phyloP scores from a whole-genome alignment of 768 basidiomycete genomes.

The Leccinum uliginosum region DNA sequence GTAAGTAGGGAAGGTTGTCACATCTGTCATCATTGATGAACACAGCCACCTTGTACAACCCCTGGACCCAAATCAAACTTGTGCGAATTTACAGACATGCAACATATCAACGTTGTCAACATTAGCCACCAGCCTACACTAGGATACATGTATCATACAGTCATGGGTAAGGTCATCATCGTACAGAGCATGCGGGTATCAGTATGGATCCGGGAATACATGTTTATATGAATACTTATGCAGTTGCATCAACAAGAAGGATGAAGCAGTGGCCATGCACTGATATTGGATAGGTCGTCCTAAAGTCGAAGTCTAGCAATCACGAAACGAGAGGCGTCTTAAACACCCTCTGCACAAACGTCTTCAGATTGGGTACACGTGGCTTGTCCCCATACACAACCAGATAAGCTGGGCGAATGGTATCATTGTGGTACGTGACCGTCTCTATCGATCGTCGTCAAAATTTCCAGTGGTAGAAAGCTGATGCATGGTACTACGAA shows the following conservation, averaged over 20 bases:
- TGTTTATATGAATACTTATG: slow-evolving; percentile 9
- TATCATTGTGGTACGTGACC: slow-evolving; percentile 62
- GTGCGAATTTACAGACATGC: not conserved
- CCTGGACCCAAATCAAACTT: too few species aligned
- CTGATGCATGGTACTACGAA: slow-evolving; percentile 5
- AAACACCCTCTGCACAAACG: slow-evolving; percentile 26
- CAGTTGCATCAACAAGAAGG: not conserved
- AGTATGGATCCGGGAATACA: slow-evolving; percentile 9
- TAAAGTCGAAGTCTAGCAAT: not conserved
- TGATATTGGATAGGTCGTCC: not conserved
- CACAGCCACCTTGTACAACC: not conserved
- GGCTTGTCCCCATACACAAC: slow-evolving; percentile 50
- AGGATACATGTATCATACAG: slow-evolving; percentile 7
- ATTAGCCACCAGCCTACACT: not conserved
- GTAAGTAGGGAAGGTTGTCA: too few species aligned
- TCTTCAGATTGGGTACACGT: slow-evolving; percentile 19
- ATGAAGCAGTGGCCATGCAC: not conserved
- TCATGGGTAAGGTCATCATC: slow-evolving; percentile 9
- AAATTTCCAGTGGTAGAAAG: not conserved
- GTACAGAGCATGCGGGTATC: slow-evolving; percentile 20
- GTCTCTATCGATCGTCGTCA: slow-evolving; percentile 39
- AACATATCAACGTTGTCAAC: not conserved
- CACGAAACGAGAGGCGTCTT: slow-evolving; percentile 30
- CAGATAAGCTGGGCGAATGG: slow-evolving; percentile 62
- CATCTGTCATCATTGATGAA: not conserved